Base-by-base conservation (phyloP, 441 rosid genomes). In the Pelargonium myrrhifolium region DNA sequence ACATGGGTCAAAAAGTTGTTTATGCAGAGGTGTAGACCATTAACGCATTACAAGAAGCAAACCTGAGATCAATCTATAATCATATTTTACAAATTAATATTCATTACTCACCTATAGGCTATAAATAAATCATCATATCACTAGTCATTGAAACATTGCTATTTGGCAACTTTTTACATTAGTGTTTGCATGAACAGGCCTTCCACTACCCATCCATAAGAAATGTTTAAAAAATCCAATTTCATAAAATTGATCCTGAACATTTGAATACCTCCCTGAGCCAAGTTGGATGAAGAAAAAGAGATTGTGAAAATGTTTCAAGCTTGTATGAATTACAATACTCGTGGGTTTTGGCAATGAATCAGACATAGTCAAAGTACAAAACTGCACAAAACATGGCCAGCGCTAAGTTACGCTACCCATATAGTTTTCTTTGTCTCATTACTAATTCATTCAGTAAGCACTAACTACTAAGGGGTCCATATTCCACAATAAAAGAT, bases 371-470 rank as follows among this genome's bases (percentile, higher is more conserved):
- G 26, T 8, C 26, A 55, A 55, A 18, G 0, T 55, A 7, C 24
- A 55, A 55, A 55, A 51, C 7, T 55, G 60, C 60, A 55, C 8
- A 17, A 40, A 55, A 55, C 22, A 55, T n/a, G 56, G 60, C 22
- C 37, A 18, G 24, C 9, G 2, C 11, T 55, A 55, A 55, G 18
- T 7, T 20, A 55, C 18, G 18, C 6, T 7, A 11, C 24, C 0
- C 24, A 55, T 55, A 18, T 18, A 55, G 24, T 18, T 55, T 18
- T 55, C 60, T 55, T 18, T 40, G 1, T 49, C 24, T 55, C 24
- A 17, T 55, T 55, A 2, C 9, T n/a, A 55, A 55, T 55, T 55
- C 26, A 55, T 55, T 15, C 8, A 55, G 24, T 55, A 55, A 55
- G 12, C 18, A 55, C 59, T 17, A 53, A 53, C 35, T 28, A 28